Base-by-base conservation (phyloP, 1,284 basidiomycete genomes). In the Gomphus bonarii region DNA sequence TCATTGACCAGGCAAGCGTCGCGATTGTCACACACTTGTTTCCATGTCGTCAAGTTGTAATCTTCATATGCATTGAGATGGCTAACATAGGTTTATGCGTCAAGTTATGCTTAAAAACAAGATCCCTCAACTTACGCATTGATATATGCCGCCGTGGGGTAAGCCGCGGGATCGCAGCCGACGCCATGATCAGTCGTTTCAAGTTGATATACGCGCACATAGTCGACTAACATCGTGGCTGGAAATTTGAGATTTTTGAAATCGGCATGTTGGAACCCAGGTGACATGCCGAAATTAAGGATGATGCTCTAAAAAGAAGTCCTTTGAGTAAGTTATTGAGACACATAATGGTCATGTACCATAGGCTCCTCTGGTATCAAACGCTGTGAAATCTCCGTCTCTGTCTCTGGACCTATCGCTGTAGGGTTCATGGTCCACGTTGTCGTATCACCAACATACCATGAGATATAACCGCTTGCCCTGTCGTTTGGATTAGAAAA, bases 351-450 rank as follows among this genome's bases (percentile, higher is more conserved):
- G 14, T 49, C 7, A 7, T 61, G 50, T 38, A 64, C 61, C 77
- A 80, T 83, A 1, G 88, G 88, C 65, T 91, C 89, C 65, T 92
- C 88, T 7, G 89, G 74, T 54, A 94, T 81, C 35, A 91, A 65
- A 55, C 91, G 73, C 58, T 76, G 70, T 52, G 77, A 75, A 54
- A 94, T 72, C 54, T 80, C 62, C 0, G 77, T 69, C 2, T 63
- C 65, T 0, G 75, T 49, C 69, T 92, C 85, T 4, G 85, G 67
- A 5, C 76, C 84, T 20, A 91, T 67, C 1, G 84, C 72, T 3
- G 67, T 73, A 0, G 83, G 71, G 9, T 79, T 80, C 54, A 85
- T 69, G 42, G 75, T 84, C 88, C 88, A 93, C 2, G 82, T 76
- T 60, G 74, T 68, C 61, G 76, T 63, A 11, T 80, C 83, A 55